Percentiles rank a stretch among this genome's conserved stretches.
phyloP scores from a whole-genome alignment of 176 grass and related monocot species.

The Typha latifolia region DNA sequence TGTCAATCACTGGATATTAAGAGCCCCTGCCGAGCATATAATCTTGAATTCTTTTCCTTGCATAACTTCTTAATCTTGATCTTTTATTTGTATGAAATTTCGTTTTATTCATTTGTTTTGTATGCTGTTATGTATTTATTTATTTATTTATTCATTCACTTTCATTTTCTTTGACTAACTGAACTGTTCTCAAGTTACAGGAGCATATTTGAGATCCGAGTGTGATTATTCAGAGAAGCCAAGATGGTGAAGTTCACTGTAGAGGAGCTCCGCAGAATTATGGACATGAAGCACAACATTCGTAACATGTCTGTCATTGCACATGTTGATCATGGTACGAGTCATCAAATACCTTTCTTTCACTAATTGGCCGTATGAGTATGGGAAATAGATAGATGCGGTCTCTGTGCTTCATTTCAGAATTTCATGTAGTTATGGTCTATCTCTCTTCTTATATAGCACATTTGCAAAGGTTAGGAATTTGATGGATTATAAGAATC shows the following conservation, averaged over 20 bases:
- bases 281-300: constrained; percentile 90
- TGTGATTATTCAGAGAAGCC: constrained; percentile 23
- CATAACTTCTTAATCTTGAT: not conserved
- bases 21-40: too few relatives aligned
- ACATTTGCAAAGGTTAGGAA: too few relatives aligned
- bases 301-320: constrained; percentile 93
- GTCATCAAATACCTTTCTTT: not conserved
- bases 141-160: too few relatives aligned
- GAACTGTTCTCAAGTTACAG: not conserved
- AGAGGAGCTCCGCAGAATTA: constrained; percentile 70
- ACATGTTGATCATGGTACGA: constrained; percentile 79
- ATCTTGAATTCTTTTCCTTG: too few relatives aligned
- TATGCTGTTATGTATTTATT: not conserved
- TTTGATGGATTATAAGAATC: too few relatives aligned
- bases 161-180: not conserved
- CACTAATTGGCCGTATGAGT: not conserved
- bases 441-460: too few relatives aligned
- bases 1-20: too few relatives aligned
- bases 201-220: constrained; percentile 16
- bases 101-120: not conserved
- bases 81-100: not conserved
- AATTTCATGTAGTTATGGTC: too few relatives aligned
- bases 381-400: too few relatives aligned
- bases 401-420: too few relatives aligned
- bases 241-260: constrained; percentile 96